These are phyloP conservation scores for Teratosphaeriaceae sp. DNA, from an alignment of 2,329 filamentous ascomycete genomes.

Conservation along the genomic window DNA sequence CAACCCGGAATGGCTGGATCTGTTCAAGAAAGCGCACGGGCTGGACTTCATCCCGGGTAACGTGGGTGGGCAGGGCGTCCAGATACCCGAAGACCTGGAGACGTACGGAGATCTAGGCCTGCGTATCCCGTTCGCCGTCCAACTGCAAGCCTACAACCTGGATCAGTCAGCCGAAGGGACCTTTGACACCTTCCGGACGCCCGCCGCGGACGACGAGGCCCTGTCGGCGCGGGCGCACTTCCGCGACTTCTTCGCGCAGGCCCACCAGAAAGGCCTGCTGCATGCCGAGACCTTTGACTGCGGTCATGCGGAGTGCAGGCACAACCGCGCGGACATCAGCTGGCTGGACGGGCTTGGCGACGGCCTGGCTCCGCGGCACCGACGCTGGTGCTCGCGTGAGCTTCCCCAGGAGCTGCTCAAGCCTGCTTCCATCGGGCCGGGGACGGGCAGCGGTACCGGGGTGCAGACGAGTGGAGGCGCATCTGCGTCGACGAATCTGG, in stretches of 20 bases:
- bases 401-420: conserved; percentile 4
- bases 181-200: conserved; percentile 9
- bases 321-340: conserved; percentile 21
- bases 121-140: conserved; percentile 28
- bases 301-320: conserved; percentile 18
- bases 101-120: conserved; percentile 30
- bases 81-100: conserved; percentile 30
- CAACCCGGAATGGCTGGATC: conserved; percentile 40
- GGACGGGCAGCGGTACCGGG: no score
- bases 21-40: conserved; percentile 45
- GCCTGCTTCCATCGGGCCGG: no score
- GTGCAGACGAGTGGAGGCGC: neutral
- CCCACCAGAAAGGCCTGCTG: conserved; percentile 18
- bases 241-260: conserved; percentile 14
- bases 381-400: conserved; percentile 22
- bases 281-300: conserved; percentile 16
- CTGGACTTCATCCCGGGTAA: conserved; percentile 30
- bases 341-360: conserved; percentile 10
- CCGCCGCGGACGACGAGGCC: conserved; percentile 12
- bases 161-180: conserved; percentile 10
- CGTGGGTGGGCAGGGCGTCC: conserved; percentile 25
- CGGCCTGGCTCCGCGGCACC: conserved; percentile 5
- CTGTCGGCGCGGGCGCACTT: conserved; percentile 11
- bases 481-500: neutral
- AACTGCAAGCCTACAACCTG: conserved; percentile 25